Evolutionary conservation across 1,284 basidiomycete species (phyloP).

Genomic region (Thelephora terrestris): DNA sequence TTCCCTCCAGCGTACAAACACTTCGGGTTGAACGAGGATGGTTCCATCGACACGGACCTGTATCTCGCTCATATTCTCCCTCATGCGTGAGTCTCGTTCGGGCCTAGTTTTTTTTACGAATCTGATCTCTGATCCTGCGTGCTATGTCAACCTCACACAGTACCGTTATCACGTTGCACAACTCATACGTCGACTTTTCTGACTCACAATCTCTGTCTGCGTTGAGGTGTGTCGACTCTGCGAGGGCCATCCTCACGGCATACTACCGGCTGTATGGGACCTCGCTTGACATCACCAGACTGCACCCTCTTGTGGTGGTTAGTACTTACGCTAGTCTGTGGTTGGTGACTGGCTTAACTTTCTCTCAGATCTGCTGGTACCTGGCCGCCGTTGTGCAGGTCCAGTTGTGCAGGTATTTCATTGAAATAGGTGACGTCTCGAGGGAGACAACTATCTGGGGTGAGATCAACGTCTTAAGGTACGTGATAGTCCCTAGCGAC

Average conservation of each 20-base stretch:
- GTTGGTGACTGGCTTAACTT: conserved; percentile 3
- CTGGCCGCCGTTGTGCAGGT: conserved; percentile 76
- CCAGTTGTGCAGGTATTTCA: conserved; percentile 74
- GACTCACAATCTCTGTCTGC: conserved; percentile 57
- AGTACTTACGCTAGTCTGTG: conserved; percentile 17
- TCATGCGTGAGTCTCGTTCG: conserved; percentile 52
- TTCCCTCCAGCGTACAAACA: conserved; percentile 58
- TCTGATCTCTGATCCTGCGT: conserved; percentile 1
- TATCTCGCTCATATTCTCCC: conserved; percentile 78
- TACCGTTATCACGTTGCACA: conserved; percentile 76
- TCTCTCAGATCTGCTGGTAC: conserved; percentile 72
- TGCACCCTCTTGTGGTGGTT: conserved; percentile 75
- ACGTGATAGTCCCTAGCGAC: conserved; percentile 10
- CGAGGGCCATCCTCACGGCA: conserved; percentile 57
- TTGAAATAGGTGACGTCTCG: conserved; percentile 60
- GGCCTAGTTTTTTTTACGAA: conserved; percentile 2
- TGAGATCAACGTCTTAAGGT: conserved; percentile 75
- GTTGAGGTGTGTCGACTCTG: conserved; percentile 59
- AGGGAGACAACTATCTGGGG: conserved; percentile 71
- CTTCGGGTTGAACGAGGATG: conserved; percentile 48
- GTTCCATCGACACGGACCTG: conserved; percentile 63
- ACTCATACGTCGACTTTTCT: conserved; percentile 65
- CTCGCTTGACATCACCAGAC: conserved; percentile 62
- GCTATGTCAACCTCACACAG: conserved; percentile 26
- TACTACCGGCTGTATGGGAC: conserved; percentile 68